These are phyloP conservation scores for Aspergillus novofumigatus DNA, from an alignment of 2,329 filamentous ascomycete species.

Conservation along the genomic window DNA sequence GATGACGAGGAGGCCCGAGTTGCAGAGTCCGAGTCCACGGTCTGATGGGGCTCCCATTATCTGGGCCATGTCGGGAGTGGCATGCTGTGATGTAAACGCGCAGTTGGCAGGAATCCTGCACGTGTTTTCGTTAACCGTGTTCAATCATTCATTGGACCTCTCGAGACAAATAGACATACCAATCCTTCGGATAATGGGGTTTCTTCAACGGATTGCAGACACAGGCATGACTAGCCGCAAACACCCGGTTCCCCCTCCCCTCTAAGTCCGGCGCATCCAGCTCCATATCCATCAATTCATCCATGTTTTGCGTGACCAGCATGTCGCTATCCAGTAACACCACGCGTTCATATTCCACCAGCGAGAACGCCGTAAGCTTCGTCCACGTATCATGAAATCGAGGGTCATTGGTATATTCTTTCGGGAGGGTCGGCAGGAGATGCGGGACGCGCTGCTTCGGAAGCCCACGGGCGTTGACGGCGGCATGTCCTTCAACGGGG, in stretches of 20 bases:
- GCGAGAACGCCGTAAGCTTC: constrained; percentile 74
- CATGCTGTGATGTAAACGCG: constrained; percentile 58
- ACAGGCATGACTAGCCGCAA: constrained; percentile 80
- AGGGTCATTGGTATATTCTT: constrained; percentile 70
- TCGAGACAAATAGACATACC: constrained; percentile 41
- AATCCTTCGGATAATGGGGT: constrained; percentile 71
- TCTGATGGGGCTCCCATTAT: constrained; percentile 45
- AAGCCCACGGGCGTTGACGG: constrained; percentile 66
- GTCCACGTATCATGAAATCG: constrained; percentile 90
- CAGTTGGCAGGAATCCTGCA: constrained; percentile 51
- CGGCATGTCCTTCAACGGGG: constrained; percentile 62
- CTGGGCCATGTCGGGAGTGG: constrained; percentile 20
- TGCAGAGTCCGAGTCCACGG: constrained; percentile 55
- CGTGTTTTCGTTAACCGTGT: background rate
- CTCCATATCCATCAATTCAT: constrained; percentile 80
- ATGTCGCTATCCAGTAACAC: constrained; percentile 88
- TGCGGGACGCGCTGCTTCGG: constrained; percentile 66
- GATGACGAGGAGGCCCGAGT: constrained; percentile 60
- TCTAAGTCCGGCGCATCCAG: constrained; percentile 57
- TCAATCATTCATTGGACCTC: background rate
- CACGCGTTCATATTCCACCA: constrained; percentile 72
- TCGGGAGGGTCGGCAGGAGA: constrained; percentile 61
- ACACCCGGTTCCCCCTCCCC: constrained; percentile 60
- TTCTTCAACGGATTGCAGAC: constrained; percentile 79
- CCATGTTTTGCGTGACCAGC: constrained; percentile 80